Base-by-base conservation (phyloP, 345 rosid genomes). In the Odontarrhena argentea region DNA sequence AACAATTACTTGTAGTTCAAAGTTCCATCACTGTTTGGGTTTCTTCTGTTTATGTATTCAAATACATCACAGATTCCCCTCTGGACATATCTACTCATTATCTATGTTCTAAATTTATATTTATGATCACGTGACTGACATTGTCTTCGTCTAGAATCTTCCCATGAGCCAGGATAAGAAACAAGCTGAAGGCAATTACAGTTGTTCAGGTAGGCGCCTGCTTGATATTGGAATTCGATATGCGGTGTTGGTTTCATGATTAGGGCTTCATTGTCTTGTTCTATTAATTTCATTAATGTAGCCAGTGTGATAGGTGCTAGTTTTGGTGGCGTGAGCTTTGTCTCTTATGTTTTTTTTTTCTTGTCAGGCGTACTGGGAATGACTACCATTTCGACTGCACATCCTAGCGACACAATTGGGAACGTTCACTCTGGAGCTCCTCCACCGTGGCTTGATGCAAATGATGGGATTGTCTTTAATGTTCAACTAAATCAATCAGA, bases 361-460 rank as follows among this genome's bases (percentile, higher is more conserved):
- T 69, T 69, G n/a, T 74, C 80, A 85, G 92, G 82, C 75, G 71
- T 63, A 35, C 79, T 59, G 55, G 69, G 59, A 65, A 61, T 73
- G 50, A 62, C 73, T 57, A 79, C 75, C 76, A 53, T 69, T 68
- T 71, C 83, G 73, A 55, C 78, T 25, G 40, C 65, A 56, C 58
- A 55, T 70, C 63, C 68, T 12, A 74, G 55, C 56, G 71, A 74
- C 24, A 59, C 75, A 68, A 78, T 52, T 52, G 89, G 86, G 66
- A 95, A 86, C 77, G 90, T 91, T 66, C 87, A 87, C 75, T 69
- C 93, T 35, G 96, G 91, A 76, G 96, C 88, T 70, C 80, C 83
- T 63, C 95, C 96, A 66, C 93, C 96, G 43, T 87, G 99, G 97
- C 61, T 91, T 54, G 85, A 78, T 54, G 67, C 77, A 63, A 67